Evolutionary conservation across 306 rosid species (phyloP).

Genomic region (Benincasa hispida): DNA sequence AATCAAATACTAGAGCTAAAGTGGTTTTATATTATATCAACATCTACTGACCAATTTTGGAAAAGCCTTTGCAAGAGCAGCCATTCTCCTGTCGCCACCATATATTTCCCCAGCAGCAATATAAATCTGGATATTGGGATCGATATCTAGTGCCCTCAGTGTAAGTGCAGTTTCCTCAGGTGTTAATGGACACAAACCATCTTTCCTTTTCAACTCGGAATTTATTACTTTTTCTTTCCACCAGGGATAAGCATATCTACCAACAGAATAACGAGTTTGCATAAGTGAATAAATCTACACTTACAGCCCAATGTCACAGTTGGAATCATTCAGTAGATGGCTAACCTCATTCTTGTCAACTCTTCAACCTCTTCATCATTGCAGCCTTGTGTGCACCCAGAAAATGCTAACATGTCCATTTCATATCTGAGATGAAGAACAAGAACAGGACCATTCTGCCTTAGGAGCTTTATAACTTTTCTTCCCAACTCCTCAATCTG

Average conservation of each 20-base stretch:
- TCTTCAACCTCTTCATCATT: constrained; percentile 85
- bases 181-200: constrained; percentile 89
- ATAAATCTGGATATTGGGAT: constrained; percentile 79
- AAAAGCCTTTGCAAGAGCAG: constrained; percentile 54
- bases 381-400: constrained; percentile 97
- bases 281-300: background rate
- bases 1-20: background rate
- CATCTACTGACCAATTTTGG: constrained; percentile 64
- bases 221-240: constrained; percentile 96
- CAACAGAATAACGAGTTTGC: constrained; percentile 11
- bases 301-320: background rate
- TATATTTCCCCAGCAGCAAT: constrained; percentile 98
- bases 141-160: constrained; percentile 74
- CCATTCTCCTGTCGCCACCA: constrained; percentile 79
- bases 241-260: constrained; percentile 95
- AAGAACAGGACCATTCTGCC: constrained; percentile 70
- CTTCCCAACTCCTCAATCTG: constrained; percentile 91
- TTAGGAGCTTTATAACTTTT: constrained; percentile 69
- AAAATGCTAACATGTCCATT: constrained; percentile 99
- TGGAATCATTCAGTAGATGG: background rate
- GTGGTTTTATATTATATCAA: constrained; percentile 7
- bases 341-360: constrained; percentile 94
- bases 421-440: constrained; percentile 96
- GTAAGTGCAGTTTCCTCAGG: constrained; percentile 97
- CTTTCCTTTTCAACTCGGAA: constrained; percentile 91